Evolutionary conservation across 2,329 filamentous ascomycete species (phyloP), one percentile per base, ranked within the genome.

Genomic region (Falciphora oryzae): DNA sequence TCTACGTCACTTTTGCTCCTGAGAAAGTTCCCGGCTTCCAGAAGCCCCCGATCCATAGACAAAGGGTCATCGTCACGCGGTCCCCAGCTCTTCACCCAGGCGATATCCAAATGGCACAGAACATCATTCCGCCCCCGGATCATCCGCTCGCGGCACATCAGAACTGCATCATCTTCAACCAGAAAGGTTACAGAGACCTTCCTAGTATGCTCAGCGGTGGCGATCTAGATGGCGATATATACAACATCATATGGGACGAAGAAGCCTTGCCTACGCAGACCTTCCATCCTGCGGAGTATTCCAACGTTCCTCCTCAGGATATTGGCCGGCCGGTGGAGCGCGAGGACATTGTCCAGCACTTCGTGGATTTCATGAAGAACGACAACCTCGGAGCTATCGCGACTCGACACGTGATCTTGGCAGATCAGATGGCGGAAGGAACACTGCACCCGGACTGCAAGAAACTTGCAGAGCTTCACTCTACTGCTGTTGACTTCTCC

Each of bases 151-250:
- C 77, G 1, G 71, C 79, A 0, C 79, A 93, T 1, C 77, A 80
- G 2, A 96, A 96, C 70, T 93, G 91, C 66, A 82, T 96, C 22
- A 85, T 90, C 1, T 96, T 96, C 72, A 93, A 89, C 66, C 85
- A 87, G 65, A 80, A 84, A 57, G 92, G 93, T 0, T 31, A 69
- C 0, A 85, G 92, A 22, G 92, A 96, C 71, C 77, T 96, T 0
- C 91, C 92, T 0, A 94, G 90, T 66, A 84, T 89, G 73, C 79
- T 96, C 0, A 89, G 89, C 63, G 92, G 92, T 1, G 92, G 92
- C 0, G 92, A 96, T 73, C 81, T 96, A 0, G 92, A 95, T 68
- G 92, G 92, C 0, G 93, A 97, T 72, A 77, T 91, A 0, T 96
- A 90, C 74, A 89, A 92, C 68, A 77, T 96, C 62, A 90, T 96